phyloP scores from a whole-genome alignment of 352 stramenopile species.

The Peronosclerospora sorghi region DNA sequence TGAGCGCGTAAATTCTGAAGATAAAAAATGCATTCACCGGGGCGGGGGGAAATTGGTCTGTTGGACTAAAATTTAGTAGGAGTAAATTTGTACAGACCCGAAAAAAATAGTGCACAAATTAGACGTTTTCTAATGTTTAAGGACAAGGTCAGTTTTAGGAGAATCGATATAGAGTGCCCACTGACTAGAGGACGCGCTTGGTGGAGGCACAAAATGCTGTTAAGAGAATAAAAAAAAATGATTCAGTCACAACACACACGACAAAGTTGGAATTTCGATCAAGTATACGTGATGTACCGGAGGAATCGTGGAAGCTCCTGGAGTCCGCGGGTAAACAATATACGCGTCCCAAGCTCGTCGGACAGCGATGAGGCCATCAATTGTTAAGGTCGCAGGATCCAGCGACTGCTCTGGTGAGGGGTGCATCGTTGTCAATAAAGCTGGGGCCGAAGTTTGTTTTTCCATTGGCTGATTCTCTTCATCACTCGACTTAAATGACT shows the following conservation, averaged over 20 bases:
- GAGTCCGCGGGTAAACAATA: conserved; percentile 17
- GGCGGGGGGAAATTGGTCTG: no score
- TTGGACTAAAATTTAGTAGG: no score
- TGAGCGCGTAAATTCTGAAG: conserved; percentile 27
- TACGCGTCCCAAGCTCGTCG: conserved; percentile 29
- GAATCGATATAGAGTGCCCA: conserved; percentile 16
- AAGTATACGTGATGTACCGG: conserved; percentile 13
- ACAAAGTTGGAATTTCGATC: background rate
- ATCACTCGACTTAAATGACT: background rate
- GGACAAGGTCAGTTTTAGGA: no score
- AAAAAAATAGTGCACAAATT: conserved; percentile 1
- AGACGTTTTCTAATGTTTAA: background rate
- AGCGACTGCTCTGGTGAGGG: conserved; percentile 1
- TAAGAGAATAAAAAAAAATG: conserved; percentile 3
- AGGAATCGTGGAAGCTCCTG: conserved; percentile 24
- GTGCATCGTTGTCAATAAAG: background rate
- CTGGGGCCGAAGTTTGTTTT: background rate
- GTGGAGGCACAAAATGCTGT: conserved; percentile 38
- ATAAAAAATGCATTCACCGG: no score
- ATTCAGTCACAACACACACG: background rate
- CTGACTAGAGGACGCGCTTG: conserved; percentile 11
- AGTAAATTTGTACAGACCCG: no score
- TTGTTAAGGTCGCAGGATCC: conserved; percentile 16
- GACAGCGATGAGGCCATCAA: conserved; percentile 22
- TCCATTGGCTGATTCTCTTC: background rate